A percentile compares a stretch with the other conserved stretches of the same genome.
phyloP scores from a whole-genome alignment of 2,329 filamentous ascomycete species.

The Penicillium sp. region DNA sequence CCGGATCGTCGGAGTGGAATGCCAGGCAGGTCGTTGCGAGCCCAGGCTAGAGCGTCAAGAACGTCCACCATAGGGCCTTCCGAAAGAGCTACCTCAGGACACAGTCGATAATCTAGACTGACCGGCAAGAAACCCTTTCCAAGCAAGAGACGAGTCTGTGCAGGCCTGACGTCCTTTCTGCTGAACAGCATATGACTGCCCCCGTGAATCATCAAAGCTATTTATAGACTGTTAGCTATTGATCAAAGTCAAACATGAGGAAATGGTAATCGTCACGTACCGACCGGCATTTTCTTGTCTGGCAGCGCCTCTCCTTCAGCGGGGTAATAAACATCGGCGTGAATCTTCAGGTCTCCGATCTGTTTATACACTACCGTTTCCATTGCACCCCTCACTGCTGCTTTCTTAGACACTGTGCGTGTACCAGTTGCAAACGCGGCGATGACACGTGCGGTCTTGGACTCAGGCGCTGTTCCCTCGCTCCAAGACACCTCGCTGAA shows the following conservation, averaged over 20 bases:
- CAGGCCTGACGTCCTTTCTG: constrained; percentile 14
- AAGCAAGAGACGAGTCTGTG: constrained; percentile 37
- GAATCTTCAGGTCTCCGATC: neutral
- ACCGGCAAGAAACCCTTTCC: constrained; percentile 41
- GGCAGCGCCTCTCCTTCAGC: too few species aligned
- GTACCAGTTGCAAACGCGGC: neutral
- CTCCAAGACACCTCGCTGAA: neutral
- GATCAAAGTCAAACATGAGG: too few species aligned
- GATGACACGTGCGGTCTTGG: neutral
- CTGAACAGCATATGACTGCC: constrained; percentile 21
- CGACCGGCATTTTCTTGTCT: too few species aligned
- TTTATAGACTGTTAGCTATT: neutral
- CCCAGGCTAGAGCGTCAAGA: constrained; percentile 10
- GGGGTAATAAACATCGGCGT: constrained; percentile 11
- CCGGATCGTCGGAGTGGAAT: neutral
- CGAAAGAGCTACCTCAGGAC: constrained; percentile 42
- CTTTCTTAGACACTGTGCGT: neutral
- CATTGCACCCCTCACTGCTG: neutral
- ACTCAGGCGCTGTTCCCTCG: neutral
- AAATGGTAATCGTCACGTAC: too few species aligned
- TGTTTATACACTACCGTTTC: constrained; percentile 12
- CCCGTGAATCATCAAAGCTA: constrained; percentile 23
- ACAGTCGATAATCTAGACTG: constrained; percentile 48
- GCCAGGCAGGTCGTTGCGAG: neutral
- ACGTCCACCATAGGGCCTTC: constrained; percentile 45